These are phyloP conservation scores for Citrus reticulata DNA, from an alignment of 345 rosid species.

Conservation along the genomic window DNA sequence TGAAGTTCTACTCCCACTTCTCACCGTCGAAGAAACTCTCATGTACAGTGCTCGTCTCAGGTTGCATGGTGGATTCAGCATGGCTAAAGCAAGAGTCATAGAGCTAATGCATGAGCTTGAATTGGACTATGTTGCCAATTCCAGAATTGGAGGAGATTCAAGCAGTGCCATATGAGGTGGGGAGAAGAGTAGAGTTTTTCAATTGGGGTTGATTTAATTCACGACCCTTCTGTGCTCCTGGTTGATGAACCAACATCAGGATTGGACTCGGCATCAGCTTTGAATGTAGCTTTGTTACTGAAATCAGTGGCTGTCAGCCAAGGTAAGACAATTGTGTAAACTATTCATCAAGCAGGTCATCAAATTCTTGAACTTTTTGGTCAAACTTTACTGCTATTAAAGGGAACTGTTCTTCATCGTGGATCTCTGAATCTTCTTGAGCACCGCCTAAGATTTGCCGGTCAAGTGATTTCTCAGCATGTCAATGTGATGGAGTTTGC, in stretches of 20 bases:
- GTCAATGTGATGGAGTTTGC: slow-evolving; percentile 30
- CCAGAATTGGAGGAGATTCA: slow-evolving; percentile 20
- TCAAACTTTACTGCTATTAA: slow-evolving; percentile 19
- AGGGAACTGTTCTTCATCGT: slow-evolving; percentile 24
- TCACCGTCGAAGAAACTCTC: slow-evolving; percentile 31
- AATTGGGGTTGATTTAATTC: slow-evolving; percentile 24
- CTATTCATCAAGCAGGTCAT: slow-evolving; percentile 32
- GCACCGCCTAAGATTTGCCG: slow-evolving; percentile 14
- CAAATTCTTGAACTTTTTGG: slow-evolving; percentile 25
- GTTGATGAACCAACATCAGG: slow-evolving; percentile 37
- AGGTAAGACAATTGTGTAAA: slow-evolving; percentile 22
- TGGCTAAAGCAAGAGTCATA: slow-evolving; percentile 17
- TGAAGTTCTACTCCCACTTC: slow-evolving; percentile 26
- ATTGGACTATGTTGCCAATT: slow-evolving; percentile 24
- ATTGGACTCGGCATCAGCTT: slow-evolving; percentile 27
- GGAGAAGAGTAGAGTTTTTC: slow-evolving; percentile 29
- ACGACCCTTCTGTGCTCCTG: slow-evolving; percentile 25
- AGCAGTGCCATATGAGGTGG: slow-evolving; percentile 28
- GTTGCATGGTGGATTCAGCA: slow-evolving; percentile 6
- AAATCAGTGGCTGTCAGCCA: slow-evolving; percentile 20
- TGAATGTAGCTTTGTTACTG: slow-evolving; percentile 19
- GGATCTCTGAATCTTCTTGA: slow-evolving; percentile 25
- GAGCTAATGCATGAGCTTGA: slow-evolving; percentile 23
- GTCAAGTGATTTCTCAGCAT: slow-evolving; percentile 23
- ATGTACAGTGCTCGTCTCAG: slow-evolving; percentile 28